Evolutionary conservation across 805 yeast species (phyloP).

Genomic region (Spathaspora arborariae): DNA sequence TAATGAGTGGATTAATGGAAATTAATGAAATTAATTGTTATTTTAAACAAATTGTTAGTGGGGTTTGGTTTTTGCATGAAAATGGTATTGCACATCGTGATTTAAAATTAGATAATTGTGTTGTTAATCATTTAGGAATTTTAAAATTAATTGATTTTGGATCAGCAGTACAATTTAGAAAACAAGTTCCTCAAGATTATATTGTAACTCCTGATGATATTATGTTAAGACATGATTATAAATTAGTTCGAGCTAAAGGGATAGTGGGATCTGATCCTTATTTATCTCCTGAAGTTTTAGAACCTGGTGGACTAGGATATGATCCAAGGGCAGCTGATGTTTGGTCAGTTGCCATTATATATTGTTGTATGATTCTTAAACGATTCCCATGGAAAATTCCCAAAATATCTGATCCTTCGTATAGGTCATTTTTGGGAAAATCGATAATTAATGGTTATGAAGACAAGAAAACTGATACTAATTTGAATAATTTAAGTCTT

Average conservation of each 20-base stretch:
- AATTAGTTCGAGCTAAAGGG: slow-evolving; percentile 66
- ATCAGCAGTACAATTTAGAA: slow-evolving; percentile 78
- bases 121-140: slow-evolving; percentile 69
- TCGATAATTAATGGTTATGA: slow-evolving; percentile 1
- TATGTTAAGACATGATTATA: slow-evolving; percentile 25
- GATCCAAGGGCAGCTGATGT: slow-evolving; percentile 88
- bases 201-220: slow-evolving; percentile 4
- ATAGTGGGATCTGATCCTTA: slow-evolving; percentile 96
- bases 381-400: slow-evolving; percentile 97
- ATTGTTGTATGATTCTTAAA: slow-evolving; percentile 81
- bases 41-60: slow-evolving; percentile 74
- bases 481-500: slow-evolving; percentile 1
- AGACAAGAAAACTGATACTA: neutral
- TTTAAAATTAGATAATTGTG: slow-evolving; percentile 89
- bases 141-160: slow-evolving; percentile 92
- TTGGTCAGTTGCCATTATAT: slow-evolving; percentile 92
- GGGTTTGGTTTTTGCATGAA: slow-evolving; percentile 70
- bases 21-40: slow-evolving; percentile 72
- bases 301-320: slow-evolving; percentile 43
- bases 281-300: slow-evolving; percentile 86
- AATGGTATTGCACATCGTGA: slow-evolving; percentile 93
- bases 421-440: slow-evolving; percentile 52
- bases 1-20: slow-evolving; percentile 82
- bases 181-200: slow-evolving; percentile 31
- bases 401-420: slow-evolving; percentile 70